These are phyloP conservation scores for Penicillium sp. DNA, from an alignment of 2,329 filamentous ascomycete species.

Conservation along the genomic window DNA sequence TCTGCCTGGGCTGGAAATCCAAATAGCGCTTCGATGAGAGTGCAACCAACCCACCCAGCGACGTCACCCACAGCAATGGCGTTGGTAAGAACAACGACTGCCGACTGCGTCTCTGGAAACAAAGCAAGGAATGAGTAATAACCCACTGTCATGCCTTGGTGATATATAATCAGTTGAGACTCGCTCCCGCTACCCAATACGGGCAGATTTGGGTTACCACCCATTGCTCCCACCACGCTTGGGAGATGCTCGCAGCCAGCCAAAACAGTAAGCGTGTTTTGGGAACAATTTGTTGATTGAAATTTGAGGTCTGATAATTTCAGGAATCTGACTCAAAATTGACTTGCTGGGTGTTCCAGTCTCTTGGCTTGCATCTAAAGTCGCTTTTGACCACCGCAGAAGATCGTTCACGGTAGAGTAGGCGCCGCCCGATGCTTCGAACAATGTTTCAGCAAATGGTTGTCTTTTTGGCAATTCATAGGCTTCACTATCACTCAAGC, in stretches of 20 bases:
- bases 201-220: neutral
- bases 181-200: neutral
- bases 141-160: slow-evolving; percentile 2
- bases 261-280: slow-evolving; percentile 5
- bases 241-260: slow-evolving; percentile 5
- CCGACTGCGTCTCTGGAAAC: slow-evolving; percentile 7
- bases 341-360: neutral
- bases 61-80: neutral
- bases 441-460: neutral
- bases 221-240: neutral
- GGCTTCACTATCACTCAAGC: neutral
- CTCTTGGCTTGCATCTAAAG: neutral
- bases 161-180: slow-evolving; percentile 3
- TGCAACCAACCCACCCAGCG: slow-evolving; percentile 1
- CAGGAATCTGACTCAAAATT: neutral
- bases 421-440: slow-evolving; percentile 1
- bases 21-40: slow-evolving; percentile 1
- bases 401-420: slow-evolving; percentile 7
- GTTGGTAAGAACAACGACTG: slow-evolving; percentile 5
- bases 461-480: neutral
- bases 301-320: neutral
- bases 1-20: neutral
- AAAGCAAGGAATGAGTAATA: slow-evolving; percentile 6
- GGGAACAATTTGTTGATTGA: neutral
- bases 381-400: slow-evolving; percentile 2